Evolutionary conservation across 208 protist genomes (phyloP).

Genomic region (Trypanosoma theileri): DNA sequence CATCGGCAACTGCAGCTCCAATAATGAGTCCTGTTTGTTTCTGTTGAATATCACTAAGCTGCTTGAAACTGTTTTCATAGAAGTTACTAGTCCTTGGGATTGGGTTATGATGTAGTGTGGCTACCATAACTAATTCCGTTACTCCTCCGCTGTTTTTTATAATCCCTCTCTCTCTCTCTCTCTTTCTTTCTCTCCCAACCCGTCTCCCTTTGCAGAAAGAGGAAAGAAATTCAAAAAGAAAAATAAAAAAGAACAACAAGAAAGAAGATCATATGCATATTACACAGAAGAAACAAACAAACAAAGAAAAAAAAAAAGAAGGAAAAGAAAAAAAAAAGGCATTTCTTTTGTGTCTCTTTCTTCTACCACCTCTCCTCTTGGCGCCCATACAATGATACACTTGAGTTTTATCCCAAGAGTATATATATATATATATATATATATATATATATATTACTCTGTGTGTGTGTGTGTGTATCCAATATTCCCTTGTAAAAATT

Average conservation of each 20-base stretch:
- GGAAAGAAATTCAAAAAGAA: too few relatives aligned
- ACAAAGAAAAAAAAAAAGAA: background rate
- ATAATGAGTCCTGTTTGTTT: slow-evolving; percentile 74
- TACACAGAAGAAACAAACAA: background rate
- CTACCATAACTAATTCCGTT: slow-evolving; percentile 16
- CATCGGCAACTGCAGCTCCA: slow-evolving; percentile 76
- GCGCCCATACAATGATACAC: too few relatives aligned
- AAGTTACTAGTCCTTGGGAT: slow-evolving; percentile 46
- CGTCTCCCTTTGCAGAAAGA: background rate
- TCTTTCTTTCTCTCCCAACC: slow-evolving; percentile 8
- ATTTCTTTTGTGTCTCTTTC: background rate
- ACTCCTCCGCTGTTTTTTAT: background rate
- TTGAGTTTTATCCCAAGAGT: too few relatives aligned
- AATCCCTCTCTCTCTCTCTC: background rate
- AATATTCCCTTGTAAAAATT: background rate
- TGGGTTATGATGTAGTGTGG: slow-evolving; percentile 24
- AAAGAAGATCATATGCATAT: background rate
- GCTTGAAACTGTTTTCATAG: slow-evolving; percentile 85
- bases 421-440: too few relatives aligned
- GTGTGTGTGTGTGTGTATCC: background rate
- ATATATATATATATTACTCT: too few relatives aligned
- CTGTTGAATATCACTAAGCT: slow-evolving; percentile 84
- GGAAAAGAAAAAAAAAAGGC: slow-evolving; percentile 8
- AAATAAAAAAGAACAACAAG: background rate
- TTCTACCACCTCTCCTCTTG: too few relatives aligned